Percentiles rank a stretch among this genome's conserved stretches.
Evolutionary conservation across 2,329 filamentous ascomycete genomes (phyloP).

Genomic region (Rhynchosporium agropyri): DNA sequence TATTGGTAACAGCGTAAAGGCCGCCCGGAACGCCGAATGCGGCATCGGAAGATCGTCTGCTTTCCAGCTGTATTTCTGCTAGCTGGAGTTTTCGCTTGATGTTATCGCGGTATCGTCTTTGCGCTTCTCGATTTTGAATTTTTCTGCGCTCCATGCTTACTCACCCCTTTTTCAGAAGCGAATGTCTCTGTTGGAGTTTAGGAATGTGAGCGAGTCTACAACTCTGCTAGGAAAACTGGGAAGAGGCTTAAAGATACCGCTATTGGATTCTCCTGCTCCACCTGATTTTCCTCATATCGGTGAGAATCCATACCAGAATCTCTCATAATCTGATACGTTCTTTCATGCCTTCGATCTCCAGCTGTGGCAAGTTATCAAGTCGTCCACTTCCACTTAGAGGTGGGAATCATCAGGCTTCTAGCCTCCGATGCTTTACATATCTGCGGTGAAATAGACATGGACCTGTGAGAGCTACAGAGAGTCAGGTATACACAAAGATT

Average conservation of each 20-base stretch:
- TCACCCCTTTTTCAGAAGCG: too few species aligned
- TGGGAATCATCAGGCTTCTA: neutral
- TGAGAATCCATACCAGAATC: neutral
- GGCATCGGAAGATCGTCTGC: too few species aligned
- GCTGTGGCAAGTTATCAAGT: neutral
- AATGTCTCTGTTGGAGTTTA: too few species aligned
- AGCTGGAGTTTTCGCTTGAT: slow-evolving; percentile 11
- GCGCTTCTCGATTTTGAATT: slow-evolving; percentile 9
- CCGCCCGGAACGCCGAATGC: neutral
- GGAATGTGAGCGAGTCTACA: too few species aligned
- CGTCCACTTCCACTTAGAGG: neutral
- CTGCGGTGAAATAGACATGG: neutral
- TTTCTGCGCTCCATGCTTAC: slow-evolving; percentile 4
- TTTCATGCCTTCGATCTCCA: neutral
- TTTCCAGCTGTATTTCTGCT: neutral
- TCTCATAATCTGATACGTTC: neutral
- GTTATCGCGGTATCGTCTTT: slow-evolving; percentile 11
- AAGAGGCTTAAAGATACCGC: too few species aligned
- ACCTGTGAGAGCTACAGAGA: neutral
- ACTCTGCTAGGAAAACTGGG: too few species aligned
- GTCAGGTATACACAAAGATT: neutral
- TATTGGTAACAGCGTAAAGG: neutral
- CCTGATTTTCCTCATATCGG: too few species aligned
- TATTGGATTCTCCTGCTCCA: too few species aligned
- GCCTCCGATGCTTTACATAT: neutral